These are phyloP conservation scores for Ogataea pilisensis DNA, from an alignment of 805 yeast genomes.

Conservation along the genomic window DNA sequence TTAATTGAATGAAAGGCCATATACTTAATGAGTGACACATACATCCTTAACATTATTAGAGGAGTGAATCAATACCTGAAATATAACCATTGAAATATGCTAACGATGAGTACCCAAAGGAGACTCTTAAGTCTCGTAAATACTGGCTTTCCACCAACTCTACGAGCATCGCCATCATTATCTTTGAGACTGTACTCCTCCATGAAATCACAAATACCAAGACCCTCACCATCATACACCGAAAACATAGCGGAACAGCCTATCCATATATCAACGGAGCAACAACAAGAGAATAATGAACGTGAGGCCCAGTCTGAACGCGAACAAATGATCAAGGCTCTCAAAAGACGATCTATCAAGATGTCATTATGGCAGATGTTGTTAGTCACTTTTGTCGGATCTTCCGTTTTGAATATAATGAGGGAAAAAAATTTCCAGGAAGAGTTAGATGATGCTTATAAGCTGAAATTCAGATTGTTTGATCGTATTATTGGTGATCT, in stretches of 20 bases:
- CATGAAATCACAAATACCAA: neutral
- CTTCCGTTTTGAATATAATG: slow-evolving; percentile 46
- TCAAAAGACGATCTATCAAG: slow-evolving; percentile 22
- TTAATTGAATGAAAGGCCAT: too few relatives aligned
- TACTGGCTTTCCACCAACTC: too few relatives aligned
- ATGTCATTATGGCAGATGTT: slow-evolving; percentile 32
- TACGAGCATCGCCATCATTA: too few relatives aligned
- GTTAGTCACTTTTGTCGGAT: slow-evolving; percentile 27
- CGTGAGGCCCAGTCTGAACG: slow-evolving; percentile 3
- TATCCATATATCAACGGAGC: neutral
- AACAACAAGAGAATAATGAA: slow-evolving; percentile 9
- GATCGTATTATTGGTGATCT: slow-evolving; percentile 16
- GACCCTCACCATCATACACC: neutral
- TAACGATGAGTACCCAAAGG: neutral
- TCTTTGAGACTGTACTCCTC: neutral
- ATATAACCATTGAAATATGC: neutral
- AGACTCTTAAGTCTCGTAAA: neutral
- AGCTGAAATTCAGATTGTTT: slow-evolving; percentile 36
- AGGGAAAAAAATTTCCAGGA: slow-evolving; percentile 42
- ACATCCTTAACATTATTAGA: too few relatives aligned
- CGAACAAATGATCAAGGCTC: neutral
- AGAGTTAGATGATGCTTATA: slow-evolving; percentile 36
- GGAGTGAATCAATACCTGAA: too few relatives aligned
- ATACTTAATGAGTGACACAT: too few relatives aligned
- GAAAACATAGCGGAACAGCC: neutral